These are phyloP conservation scores for Xylaria scruposa DNA, from an alignment of 495 filamentous ascomycete genomes.

Conservation along the genomic window DNA sequence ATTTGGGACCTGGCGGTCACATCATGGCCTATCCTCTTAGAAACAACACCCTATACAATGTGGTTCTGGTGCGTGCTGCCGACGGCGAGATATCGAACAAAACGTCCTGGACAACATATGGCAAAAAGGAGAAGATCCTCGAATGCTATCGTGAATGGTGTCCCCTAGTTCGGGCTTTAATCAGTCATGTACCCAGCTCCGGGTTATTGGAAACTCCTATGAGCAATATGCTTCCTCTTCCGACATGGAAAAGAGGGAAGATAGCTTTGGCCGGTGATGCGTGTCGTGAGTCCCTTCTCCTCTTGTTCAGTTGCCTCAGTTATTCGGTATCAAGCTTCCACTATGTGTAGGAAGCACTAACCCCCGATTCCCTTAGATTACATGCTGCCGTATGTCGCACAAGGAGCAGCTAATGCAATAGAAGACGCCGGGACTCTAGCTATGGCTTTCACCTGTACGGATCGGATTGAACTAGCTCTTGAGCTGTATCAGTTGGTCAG, in stretches of 20 bases:
- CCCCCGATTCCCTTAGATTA: conserved; percentile 11
- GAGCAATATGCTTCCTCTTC: conserved; percentile 15
- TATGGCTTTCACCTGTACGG: conserved; percentile 23
- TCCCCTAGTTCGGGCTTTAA: conserved; percentile 12
- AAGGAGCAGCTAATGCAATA: conserved; percentile 37
- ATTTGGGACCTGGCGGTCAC: conserved; percentile 54
- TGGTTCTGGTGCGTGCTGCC: conserved; percentile 27
- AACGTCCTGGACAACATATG: conserved; percentile 11
- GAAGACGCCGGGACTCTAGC: conserved; percentile 36
- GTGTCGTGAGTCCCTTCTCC: conserved; percentile 10
- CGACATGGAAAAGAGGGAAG: conserved; percentile 15
- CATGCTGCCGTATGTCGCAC: conserved; percentile 26
- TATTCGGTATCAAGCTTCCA: background rate
- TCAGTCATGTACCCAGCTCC: conserved; percentile 3
- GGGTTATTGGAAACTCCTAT: conserved; percentile 22
- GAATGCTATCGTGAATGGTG: conserved; percentile 19
- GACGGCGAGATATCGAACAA: background rate
- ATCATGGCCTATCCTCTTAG: conserved; percentile 44
- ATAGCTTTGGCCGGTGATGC: conserved; percentile 23
- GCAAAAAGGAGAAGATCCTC: conserved; percentile 18
- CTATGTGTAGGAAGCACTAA: background rate
- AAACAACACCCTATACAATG: conserved; percentile 32
- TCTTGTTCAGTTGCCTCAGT: too few relatives aligned
- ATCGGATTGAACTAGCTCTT: conserved; percentile 27
- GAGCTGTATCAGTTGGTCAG: conserved; percentile 31